phyloP scores from a whole-genome alignment of 2,329 filamentous ascomycete genomes.

The Fusarium mexicanum region DNA sequence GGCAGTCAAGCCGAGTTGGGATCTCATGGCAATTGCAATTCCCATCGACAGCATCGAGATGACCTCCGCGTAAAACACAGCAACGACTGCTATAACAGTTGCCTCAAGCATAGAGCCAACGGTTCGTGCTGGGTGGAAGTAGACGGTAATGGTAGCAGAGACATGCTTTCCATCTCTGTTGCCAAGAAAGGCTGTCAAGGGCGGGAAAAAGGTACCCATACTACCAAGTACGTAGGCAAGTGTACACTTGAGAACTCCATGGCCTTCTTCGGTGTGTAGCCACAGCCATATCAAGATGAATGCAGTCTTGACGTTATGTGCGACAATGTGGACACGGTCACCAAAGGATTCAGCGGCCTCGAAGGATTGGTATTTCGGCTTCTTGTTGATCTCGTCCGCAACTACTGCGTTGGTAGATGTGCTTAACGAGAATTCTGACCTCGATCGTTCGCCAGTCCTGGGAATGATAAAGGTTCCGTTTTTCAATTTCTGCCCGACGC shows the following conservation, averaged over 20 bases:
- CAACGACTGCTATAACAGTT: conserved; percentile 77
- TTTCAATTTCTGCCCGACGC: conserved; percentile 70
- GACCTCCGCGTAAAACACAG: conserved; percentile 75
- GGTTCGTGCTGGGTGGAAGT: conserved; percentile 90
- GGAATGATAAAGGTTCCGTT: conserved; percentile 90
- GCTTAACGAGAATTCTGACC: conserved; percentile 81
- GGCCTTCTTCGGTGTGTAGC: conserved; percentile 76
- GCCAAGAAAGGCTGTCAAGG: conserved; percentile 78
- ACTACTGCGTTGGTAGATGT: conserved; percentile 50
- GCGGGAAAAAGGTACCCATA: conserved; percentile 82
- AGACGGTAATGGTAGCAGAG: conserved; percentile 92
- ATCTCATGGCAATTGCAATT: conserved; percentile 82
- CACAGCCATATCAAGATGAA: conserved; percentile 63
- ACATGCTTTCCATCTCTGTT: conserved; percentile 92
- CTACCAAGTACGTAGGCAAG: conserved; percentile 89
- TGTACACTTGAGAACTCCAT: conserved; percentile 88
- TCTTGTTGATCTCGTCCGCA: conserved; percentile 13
- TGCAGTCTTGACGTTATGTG: conserved; percentile 51
- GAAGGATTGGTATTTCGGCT: conserved; percentile 32
- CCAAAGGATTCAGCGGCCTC: conserved; percentile 45
- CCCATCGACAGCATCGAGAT: conserved; percentile 88
- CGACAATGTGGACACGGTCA: conserved; percentile 48
- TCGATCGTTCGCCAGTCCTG: conserved; percentile 83
- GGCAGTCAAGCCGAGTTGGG: conserved; percentile 70
- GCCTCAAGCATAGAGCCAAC: conserved; percentile 92